A percentile compares a stretch with the other conserved stretches of the same genome.
These are phyloP conservation scores for Lachancea fermentati DNA, from an alignment of 805 yeast genomes.

Conservation along the genomic window DNA sequence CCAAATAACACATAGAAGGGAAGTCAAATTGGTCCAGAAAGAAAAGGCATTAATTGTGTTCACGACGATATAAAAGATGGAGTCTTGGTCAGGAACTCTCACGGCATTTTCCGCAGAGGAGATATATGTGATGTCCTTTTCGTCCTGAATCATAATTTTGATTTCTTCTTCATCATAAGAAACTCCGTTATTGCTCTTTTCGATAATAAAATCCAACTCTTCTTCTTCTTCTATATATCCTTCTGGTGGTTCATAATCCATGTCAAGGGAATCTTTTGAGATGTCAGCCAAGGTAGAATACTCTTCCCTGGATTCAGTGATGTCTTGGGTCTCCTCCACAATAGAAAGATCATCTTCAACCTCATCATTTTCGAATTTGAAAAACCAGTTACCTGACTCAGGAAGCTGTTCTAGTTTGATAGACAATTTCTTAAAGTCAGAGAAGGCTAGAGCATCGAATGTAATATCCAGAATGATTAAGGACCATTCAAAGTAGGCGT, in stretches of 20 bases:
- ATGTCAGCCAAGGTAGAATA: neutral
- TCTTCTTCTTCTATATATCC: constrained; percentile 3
- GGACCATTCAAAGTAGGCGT: constrained; percentile 94
- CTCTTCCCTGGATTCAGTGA: constrained; percentile 2
- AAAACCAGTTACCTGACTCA: constrained; percentile 19
- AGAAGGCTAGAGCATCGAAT: constrained; percentile 74
- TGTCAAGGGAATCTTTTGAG: constrained; percentile 1
- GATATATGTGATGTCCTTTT: constrained; percentile 16
- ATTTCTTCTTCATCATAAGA: constrained; percentile 16
- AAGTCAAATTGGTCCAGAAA: constrained; percentile 80
- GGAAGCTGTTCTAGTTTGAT: constrained; percentile 9
- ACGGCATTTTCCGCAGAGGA: constrained; percentile 8
- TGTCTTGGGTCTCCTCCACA: constrained; percentile 3
- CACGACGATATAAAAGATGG: constrained; percentile 31
- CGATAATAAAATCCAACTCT: constrained; percentile 4
- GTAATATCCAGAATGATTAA: constrained; percentile 76
- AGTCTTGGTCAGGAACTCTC: constrained; percentile 20
- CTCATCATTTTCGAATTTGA: constrained; percentile 15
- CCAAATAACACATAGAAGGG: constrained; percentile 86
- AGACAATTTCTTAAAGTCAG: constrained; percentile 46
- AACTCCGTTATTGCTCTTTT: constrained; percentile 5
- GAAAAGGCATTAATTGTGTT: constrained; percentile 58
- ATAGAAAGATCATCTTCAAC: constrained; percentile 4
- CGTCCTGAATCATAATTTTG: constrained; percentile 20
- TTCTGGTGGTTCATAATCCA: constrained; percentile 3